These are phyloP conservation scores for Thielaviopsis euricoi DNA, from an alignment of 2,329 filamentous ascomycete species.

Conservation along the genomic window DNA sequence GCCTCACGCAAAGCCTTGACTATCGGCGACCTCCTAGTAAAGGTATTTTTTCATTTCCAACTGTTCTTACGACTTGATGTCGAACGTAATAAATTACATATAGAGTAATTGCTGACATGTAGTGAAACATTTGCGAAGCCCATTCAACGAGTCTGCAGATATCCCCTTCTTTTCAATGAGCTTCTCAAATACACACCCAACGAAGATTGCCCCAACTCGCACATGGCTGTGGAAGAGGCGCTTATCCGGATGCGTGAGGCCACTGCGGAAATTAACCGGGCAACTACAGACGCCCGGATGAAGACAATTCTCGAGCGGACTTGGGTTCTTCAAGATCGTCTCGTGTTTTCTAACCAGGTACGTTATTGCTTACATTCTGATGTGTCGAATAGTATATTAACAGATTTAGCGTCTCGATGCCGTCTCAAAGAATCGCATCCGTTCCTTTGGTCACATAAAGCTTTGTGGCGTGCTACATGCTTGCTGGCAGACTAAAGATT, in stretches of 20 bases:
- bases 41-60: slow-evolving; percentile 36
- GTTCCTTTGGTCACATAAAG: slow-evolving; percentile 61
- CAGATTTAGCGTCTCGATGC: slow-evolving; percentile 29
- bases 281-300: slow-evolving; percentile 59
- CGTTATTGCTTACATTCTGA: slow-evolving; percentile 14
- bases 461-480: slow-evolving; percentile 73
- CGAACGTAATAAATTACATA: background rate
- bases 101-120: background rate
- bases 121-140: slow-evolving; percentile 37
- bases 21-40: slow-evolving; percentile 75
- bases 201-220: slow-evolving; percentile 67
- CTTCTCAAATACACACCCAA: slow-evolving; percentile 70
- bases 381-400: background rate
- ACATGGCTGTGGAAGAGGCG: slow-evolving; percentile 62
- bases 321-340: slow-evolving; percentile 67
- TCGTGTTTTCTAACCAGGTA: slow-evolving; percentile 60
- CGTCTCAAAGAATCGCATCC: slow-evolving; percentile 48
- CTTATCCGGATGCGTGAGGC: slow-evolving; percentile 56
- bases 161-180: slow-evolving; percentile 73
- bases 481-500: slow-evolving; percentile 57
- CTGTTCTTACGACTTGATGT: background rate
- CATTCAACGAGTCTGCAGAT: slow-evolving; percentile 82
- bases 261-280: slow-evolving; percentile 65
- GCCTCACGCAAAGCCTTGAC: slow-evolving; percentile 61
- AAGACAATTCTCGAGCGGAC: slow-evolving; percentile 62